Base-by-base conservation (phyloP, 345 rosid species). In the Zanthoxylum bungeanum region DNA sequence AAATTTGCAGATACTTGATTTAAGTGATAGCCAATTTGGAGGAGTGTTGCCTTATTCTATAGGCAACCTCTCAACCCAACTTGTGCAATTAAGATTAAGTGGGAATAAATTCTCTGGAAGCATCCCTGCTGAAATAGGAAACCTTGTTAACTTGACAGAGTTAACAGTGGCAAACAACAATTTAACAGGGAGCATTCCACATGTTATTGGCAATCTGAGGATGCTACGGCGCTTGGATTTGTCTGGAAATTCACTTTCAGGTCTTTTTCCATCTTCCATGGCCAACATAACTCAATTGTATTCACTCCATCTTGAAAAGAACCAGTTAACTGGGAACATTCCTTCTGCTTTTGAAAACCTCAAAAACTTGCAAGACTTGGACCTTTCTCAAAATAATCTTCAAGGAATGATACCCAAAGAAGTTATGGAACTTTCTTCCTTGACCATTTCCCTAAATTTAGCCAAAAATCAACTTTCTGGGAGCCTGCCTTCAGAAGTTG, bases 181-280 rank as follows among this genome's bases (percentile, higher is more conserved):
- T 60, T 64, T 79, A 17, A 39, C 71, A 0, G 68, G 77, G 37
- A 52, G 22, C 64, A 79, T 72, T 64, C 82, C 76, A 0, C 0
- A 19, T 6, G 47, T 46, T 3, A 31, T 79, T 34, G 75, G 83
- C 37, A 16, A 62, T 51, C 33, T 72, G 47, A 25, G 22, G 58
- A 57, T 63, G 44, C 71, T 79, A 19, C 39, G 60, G n/a, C 68
- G 36, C 4, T 58, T 76, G 22, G 55, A 76, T 12, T 75, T 79
- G 51, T 72, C 65, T 11, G 71, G 64, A 42, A 80, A 80, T 74
- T 24, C 37, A 47, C 74, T 80, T 28, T 81, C 81, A 0, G 87
- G 85, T n/a, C 74, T 62, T 22, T 61, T 85, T 67, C 85, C 79
- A 6, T 60, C 60, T 6, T 77, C 84, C 11, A 56, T 86, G 44